Evolutionary conservation across 1,139 yeast species (phyloP), one percentile per base, ranked within the genome.

Genomic region (Blastobotrys petasosporus): DNA sequence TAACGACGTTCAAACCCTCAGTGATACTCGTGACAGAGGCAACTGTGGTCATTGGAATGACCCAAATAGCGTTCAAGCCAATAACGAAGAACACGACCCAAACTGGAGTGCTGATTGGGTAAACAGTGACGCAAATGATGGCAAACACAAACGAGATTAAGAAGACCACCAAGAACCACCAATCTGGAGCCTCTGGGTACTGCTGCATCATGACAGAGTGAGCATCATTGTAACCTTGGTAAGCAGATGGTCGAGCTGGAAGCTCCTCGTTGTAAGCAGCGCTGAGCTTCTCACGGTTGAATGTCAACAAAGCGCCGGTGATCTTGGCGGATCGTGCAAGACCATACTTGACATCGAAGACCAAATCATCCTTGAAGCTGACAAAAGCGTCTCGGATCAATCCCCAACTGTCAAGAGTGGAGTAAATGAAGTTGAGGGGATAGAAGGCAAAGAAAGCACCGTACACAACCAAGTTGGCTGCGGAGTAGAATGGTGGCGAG

Each of bases 181-280:
- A 75, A 50, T 79, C 81, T 9, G 85, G 85, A 15, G 79, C 84
- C 54, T 80, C 86, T 34, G 69, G 70, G 59, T 78, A 78, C 16
- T 65, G 63, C 25, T 69, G 52, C 80, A 79, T 78, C 76, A 77
- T 74, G 45, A 70, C 67, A 38, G 76, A 69, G 52, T 79, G 82
- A 0, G 82, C 76, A 54, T 80, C 85, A 23, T 70, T 59, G 51
- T 64, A 69, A 2, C 63, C 67, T 9, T 64, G 68, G 44, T 63
- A 51, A n/a, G 54, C 51, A 52, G 47, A 58, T 59, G 39, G 64
- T 17, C 38, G 12, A n/a, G n/a, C 34, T 25, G 38, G 12, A 30
- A 43, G 17, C 32, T 41, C 33, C 17, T 49, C 50, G 37, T 39
- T 37, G n/a, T n/a, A 28, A 12, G 43, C 25, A 32, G 36, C 48